These are phyloP conservation scores for Zygosaccharomyces sapae DNA, from an alignment of 1,139 yeast genomes.

Conservation along the genomic window DNA sequence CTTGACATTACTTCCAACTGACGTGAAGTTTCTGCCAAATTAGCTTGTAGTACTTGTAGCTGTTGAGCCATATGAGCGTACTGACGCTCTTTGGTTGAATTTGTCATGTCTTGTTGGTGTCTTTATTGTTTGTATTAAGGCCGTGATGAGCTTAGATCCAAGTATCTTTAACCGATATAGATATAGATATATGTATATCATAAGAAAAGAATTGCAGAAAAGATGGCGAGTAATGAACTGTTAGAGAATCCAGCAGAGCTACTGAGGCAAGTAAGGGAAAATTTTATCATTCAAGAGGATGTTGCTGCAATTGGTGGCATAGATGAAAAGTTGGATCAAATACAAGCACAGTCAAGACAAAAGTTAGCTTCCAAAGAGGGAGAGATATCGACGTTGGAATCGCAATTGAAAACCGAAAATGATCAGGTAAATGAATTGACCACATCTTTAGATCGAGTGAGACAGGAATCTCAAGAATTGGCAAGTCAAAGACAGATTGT, in stretches of 20 bases:
- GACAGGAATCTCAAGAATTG: conserved; percentile 18
- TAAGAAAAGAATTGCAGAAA: neutral
- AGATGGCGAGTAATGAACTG: conserved; percentile 29
- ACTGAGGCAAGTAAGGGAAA: conserved; percentile 26
- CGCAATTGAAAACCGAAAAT: conserved; percentile 11
- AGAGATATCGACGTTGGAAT: conserved; percentile 13
- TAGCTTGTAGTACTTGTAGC: conserved; percentile 26
- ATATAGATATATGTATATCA: neutral
- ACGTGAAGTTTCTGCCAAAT: conserved; percentile 26
- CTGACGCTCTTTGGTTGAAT: conserved; percentile 30
- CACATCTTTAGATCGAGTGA: conserved; percentile 12
- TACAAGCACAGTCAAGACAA: conserved; percentile 15
- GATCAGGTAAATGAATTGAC: conserved; percentile 11
- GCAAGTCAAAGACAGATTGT: conserved; percentile 19
- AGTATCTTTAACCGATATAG: neutral
- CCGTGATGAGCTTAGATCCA: neutral
- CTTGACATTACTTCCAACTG: conserved; percentile 32
- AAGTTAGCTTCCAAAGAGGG: conserved; percentile 11
- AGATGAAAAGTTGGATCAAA: conserved; percentile 15
- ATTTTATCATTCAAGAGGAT: conserved; percentile 25
- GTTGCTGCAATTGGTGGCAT: conserved; percentile 19
- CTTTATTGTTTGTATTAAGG: neutral
- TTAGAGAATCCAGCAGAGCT: conserved; percentile 24
- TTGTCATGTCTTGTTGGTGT: conserved; percentile 15
- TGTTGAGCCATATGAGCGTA: conserved; percentile 33